Conservation (phyloP, 805 yeast species). For the Metschnikowia continentalis region DNA sequence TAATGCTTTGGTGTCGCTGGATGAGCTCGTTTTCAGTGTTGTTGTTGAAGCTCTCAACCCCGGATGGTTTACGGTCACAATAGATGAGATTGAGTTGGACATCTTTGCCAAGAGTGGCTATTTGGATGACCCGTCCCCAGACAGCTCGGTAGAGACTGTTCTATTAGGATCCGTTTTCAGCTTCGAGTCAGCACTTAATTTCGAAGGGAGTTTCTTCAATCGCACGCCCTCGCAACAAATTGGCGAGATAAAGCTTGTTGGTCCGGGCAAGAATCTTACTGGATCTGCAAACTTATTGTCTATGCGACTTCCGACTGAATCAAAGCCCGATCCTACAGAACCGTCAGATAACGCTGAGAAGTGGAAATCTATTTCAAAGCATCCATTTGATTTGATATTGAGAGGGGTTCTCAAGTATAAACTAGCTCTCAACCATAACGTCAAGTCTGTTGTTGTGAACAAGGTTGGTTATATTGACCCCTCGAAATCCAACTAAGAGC, state of each 20-base stretch:
- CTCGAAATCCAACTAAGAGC: conserved; percentile 3
- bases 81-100: conserved; percentile 70
- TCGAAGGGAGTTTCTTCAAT: conserved; percentile 74
- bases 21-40: conserved; percentile 78
- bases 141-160: conserved; percentile 52
- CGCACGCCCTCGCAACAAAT: conserved; percentile 54
- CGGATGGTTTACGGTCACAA: conserved; percentile 66
- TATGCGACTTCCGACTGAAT: background rate
- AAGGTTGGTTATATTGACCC: conserved; percentile 58
- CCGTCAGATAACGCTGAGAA: conserved; percentile 43
- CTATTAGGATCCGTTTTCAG: conserved; percentile 63
- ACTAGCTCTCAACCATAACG: conserved; percentile 54
- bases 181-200: conserved; percentile 69
- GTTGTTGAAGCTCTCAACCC: conserved; percentile 81
- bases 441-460: conserved; percentile 58
- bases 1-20: conserved; percentile 74
- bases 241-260: conserved; percentile 65
- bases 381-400: conserved; percentile 82
- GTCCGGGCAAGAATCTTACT: conserved; percentile 59
- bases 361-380: conserved; percentile 71
- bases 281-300: conserved; percentile 10
- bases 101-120: conserved; percentile 74
- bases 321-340: background rate
- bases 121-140: conserved; percentile 16
- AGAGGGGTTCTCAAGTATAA: conserved; percentile 78